These are phyloP conservation scores for Cornus kousa DNA, from an alignment of 148 eudicot species.

Conservation along the genomic window DNA sequence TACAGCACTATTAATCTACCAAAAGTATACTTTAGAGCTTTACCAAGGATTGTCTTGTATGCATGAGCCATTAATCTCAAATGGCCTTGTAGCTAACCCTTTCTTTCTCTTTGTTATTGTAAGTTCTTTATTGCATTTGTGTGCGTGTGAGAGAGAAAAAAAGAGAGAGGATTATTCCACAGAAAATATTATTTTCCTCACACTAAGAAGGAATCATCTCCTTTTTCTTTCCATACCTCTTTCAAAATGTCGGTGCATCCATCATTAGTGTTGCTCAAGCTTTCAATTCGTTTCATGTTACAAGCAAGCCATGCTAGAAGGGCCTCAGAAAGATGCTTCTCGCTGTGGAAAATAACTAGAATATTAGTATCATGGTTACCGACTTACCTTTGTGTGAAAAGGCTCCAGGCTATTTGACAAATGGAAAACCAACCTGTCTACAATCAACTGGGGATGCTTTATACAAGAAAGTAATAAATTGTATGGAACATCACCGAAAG, in stretches of 20 bases:
- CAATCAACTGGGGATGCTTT: constrained; percentile 69
- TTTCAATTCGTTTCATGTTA: constrained; percentile 32
- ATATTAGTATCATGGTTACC: constrained; percentile 8
- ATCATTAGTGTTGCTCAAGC: constrained; percentile 17
- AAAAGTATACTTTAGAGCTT: no score
- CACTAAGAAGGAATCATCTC: neutral
- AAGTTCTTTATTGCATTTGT: neutral
- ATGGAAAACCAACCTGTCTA: constrained; percentile 56
- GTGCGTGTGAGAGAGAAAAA: neutral
- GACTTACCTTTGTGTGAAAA: neutral
- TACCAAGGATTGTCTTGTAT: no score
- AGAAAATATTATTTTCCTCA: neutral
- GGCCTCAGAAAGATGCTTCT: constrained; percentile 80
- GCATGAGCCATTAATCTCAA: neutral
- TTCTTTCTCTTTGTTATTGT: neutral
- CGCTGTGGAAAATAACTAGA: constrained; percentile 45
- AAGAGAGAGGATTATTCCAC: neutral
- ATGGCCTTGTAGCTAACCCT: neutral
- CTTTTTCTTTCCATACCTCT: constrained; percentile 37
- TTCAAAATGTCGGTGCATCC: constrained; percentile 35
- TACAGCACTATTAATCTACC: no score
- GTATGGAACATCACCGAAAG: constrained; percentile 52
- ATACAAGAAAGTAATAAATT: constrained; percentile 51
- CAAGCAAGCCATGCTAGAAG: constrained; percentile 60
- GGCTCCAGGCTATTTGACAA: neutral